Percentiles rank a stretch among this genome's conserved stretches.
Evolutionary conservation across 768 basidiomycete genomes (phyloP).

Genomic region (Artomyces pyxidatus): DNA sequence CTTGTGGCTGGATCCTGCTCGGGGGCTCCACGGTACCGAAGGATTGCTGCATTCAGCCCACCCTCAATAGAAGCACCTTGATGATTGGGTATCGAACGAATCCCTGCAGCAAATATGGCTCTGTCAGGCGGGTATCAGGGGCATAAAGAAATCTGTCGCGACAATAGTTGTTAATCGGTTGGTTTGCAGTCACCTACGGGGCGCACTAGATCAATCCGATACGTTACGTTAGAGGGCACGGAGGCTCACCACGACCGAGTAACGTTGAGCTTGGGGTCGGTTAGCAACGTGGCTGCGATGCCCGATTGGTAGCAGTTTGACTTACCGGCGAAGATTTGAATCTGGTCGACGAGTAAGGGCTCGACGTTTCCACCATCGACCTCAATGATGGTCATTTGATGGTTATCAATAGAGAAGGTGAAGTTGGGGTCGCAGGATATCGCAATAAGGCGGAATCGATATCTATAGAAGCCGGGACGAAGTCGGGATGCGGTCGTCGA

Average conservation of each 20-base stretch:
- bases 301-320: not conserved
- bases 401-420: constrained; percentile 30
- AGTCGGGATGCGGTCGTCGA: not conserved
- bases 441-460: constrained; percentile 41
- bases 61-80: not conserved
- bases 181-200: constrained; percentile 12
- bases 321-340: constrained; percentile 10
- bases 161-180: constrained; percentile 19
- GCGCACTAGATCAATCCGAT: not conserved
- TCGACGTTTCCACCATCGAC: constrained; percentile 11
- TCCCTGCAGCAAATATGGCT: constrained; percentile 1
- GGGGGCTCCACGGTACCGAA: constrained; percentile 13
- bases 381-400: constrained; percentile 9
- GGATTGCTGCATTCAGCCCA: constrained; percentile 4
- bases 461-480: constrained; percentile 16
- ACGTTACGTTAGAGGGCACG: constrained; percentile 30
- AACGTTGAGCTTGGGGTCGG: constrained; percentile 46
- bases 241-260: constrained; percentile 33
- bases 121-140: constrained; percentile 6
- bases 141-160: not conserved
- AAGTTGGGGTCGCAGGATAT: constrained; percentile 38
- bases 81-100: constrained; percentile 7
- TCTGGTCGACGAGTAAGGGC: constrained; percentile 10
- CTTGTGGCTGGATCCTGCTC: constrained; percentile 2
- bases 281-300: no score